Conservation (phyloP, 768 basidiomycete species). For the Roridomyces roridus region DNA sequence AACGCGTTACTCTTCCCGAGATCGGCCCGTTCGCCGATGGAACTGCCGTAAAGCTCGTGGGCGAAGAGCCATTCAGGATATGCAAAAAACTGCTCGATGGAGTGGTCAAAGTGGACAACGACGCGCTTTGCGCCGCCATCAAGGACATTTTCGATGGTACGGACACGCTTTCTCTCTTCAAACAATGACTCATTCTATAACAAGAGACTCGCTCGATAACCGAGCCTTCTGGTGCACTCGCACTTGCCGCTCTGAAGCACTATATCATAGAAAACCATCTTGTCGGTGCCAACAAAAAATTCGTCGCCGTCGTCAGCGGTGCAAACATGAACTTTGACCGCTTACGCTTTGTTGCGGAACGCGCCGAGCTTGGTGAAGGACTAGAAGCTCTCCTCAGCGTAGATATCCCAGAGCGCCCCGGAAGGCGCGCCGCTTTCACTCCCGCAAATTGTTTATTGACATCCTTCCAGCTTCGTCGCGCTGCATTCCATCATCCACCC, state of each 20-base stretch:
- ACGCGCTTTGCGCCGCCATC: constrained; percentile 97
- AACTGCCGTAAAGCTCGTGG: constrained; percentile 95
- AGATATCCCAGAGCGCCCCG: constrained; percentile 92
- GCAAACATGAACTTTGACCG: constrained; percentile 99
- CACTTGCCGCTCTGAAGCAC: constrained; percentile 89
- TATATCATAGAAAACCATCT: constrained; percentile 85
- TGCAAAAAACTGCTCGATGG: constrained; percentile 86
- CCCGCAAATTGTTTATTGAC: constrained; percentile 5
- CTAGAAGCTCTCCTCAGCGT: constrained; percentile 92
- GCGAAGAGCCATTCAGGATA: constrained; percentile 92
- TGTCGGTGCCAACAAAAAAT: constrained; percentile 82
- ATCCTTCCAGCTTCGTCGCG: constrained; percentile 72
- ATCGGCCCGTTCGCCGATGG: constrained; percentile 98
- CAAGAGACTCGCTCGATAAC: constrained; percentile 94
- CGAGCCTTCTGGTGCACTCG: constrained; percentile 94
- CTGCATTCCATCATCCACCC: constrained; percentile 90
- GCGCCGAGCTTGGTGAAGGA: constrained; percentile 96
- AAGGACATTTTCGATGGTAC: constrained; percentile 98
- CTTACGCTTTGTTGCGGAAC: constrained; percentile 96
- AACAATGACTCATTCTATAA: neutral
- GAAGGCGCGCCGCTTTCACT: constrained; percentile 63
- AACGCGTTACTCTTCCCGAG: constrained; percentile 83
- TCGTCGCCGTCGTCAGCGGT: constrained; percentile 92
- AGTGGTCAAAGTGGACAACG: constrained; percentile 87
- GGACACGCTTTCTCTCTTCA: constrained; percentile 12